Base-by-base conservation (phyloP, 129 eudicot genomes). In the Smallanthus sonchifolius region DNA sequence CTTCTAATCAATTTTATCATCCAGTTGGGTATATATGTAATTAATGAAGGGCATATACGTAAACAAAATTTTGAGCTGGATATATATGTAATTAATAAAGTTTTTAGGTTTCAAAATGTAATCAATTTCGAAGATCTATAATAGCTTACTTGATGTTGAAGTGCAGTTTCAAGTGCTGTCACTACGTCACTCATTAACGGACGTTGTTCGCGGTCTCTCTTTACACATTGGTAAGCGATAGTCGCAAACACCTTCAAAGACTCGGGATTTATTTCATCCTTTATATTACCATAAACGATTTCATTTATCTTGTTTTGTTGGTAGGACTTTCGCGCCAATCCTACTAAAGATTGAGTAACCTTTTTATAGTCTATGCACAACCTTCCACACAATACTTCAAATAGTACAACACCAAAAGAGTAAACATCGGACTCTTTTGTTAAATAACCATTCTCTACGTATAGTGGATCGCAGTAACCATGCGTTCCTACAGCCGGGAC, bases 371-470 rank as follows among this genome's bases (percentile, higher is more conserved):
- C 36, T 28, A 56, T 20, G 7, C 70, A 39, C 24, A 65, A 56
- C 63, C 63, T 56, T 6, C 63, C 63, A 56, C 63, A 20, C 37
- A 56, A 24, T 28, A 56, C 63, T 56, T 56, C 63, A 56, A 56
- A 56, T 4, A 54, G 17, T 6, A 54, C 61, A 54, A 54, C 34
- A 7, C 63, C 63, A 56, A 56, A 56, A 19, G 70, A 65, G 51
- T 65, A 65, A 65, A 65, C 70, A 36, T 64, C 61, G 0, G 61
- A 54, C 61, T 54, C 61, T 54, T 56, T 56, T 3, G 63, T 56
- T 56, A 56, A 56, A 2, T 6, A 42, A 2, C 45, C 45, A 42
- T 42, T 42, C 45, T 42, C 45, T 42, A 5, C 45, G 45, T 42
- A 42, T 8, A 42, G 45, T 6, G 45, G 45, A 8, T 42, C 45